phyloP scores from a whole-genome alignment of 1,139 yeast species.

The Debaryomycetaceae sp. region DNA sequence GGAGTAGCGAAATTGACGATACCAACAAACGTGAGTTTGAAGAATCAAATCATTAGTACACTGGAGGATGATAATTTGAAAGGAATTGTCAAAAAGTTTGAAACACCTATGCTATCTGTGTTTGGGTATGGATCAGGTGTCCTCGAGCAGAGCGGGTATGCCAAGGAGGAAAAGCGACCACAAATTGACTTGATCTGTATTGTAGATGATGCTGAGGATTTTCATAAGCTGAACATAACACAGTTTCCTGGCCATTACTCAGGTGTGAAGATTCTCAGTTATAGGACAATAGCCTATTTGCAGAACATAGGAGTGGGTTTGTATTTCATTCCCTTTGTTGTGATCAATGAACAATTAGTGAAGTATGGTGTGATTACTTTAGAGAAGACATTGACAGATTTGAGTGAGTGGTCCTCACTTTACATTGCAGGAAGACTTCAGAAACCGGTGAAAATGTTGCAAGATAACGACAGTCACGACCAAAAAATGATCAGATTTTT shows the following conservation, averaged over 20 bases:
- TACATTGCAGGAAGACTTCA: constrained; percentile 92
- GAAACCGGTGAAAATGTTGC: constrained; percentile 81
- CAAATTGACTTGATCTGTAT: constrained; percentile 89
- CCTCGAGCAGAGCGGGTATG: constrained; percentile 67
- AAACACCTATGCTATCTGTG: constrained; percentile 68
- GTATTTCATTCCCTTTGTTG: constrained; percentile 87
- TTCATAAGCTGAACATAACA: constrained; percentile 70
- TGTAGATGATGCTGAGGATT: constrained; percentile 67
- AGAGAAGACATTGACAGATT: constrained; percentile 58
- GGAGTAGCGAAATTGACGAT: constrained; percentile 24
- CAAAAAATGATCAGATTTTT: constrained; percentile 53
- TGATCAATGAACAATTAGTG: constrained; percentile 57
- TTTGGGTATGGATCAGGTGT: constrained; percentile 98
- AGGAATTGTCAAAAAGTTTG: constrained; percentile 52
- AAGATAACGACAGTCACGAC: constrained; percentile 46
- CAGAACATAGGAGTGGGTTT: constrained; percentile 87
- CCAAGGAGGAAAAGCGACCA: constrained; percentile 33
- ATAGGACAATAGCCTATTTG: constrained; percentile 47
- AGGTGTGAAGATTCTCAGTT: constrained; percentile 50
- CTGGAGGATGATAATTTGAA: constrained; percentile 46
- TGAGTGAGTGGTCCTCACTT: constrained; percentile 77
- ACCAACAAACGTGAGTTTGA: constrained; percentile 21
- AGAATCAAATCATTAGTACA: constrained; percentile 53
- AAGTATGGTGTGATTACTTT: constrained; percentile 85
- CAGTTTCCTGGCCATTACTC: constrained; percentile 78